phyloP scores from a whole-genome alignment of 768 basidiomycete genomes.

The Xerocomellus amylosporus region DNA sequence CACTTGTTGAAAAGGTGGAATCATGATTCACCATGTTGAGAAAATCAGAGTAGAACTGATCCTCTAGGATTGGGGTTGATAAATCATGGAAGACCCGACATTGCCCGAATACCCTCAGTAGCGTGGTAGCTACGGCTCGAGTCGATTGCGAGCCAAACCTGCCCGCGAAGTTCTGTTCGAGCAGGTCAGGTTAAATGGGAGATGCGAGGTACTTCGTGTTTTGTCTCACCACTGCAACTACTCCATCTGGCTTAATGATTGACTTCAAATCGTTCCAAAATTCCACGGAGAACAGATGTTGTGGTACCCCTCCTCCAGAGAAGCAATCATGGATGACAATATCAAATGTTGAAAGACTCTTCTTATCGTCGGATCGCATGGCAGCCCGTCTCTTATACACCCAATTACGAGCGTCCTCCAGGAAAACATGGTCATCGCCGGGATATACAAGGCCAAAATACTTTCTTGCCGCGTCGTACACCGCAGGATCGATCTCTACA shows the following conservation, averaged over 20 bases:
- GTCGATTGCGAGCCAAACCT: constrained; percentile 57
- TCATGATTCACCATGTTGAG: constrained; percentile 65
- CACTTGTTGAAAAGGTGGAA: background rate
- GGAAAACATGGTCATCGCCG: constrained; percentile 54
- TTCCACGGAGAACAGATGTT: constrained; percentile 78
- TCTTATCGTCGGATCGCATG: constrained; percentile 22
- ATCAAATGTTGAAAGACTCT: constrained; percentile 45
- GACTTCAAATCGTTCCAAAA: constrained; percentile 75
- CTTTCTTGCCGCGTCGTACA: constrained; percentile 74
- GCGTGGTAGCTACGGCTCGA: constrained; percentile 64
- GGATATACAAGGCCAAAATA: constrained; percentile 81
- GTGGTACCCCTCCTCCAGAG: constrained; percentile 88
- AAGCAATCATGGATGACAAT: constrained; percentile 90
- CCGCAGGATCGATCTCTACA: constrained; percentile 91
- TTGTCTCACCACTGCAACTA: constrained; percentile 73
- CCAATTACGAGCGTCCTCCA: constrained; percentile 78
- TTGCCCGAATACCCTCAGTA: constrained; percentile 65
- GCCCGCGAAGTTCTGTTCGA: constrained; percentile 80
- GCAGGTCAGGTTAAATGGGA: background rate
- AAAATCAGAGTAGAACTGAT: constrained; percentile 51
- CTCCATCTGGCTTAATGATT: constrained; percentile 64
- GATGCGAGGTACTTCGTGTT: background rate
- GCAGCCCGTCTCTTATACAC: constrained; percentile 42
- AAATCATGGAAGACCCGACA: constrained; percentile 86
- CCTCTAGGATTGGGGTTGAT: constrained; percentile 41